Base-by-base conservation (phyloP, 768 basidiomycete species). In the Lyophyllum decastes region DNA sequence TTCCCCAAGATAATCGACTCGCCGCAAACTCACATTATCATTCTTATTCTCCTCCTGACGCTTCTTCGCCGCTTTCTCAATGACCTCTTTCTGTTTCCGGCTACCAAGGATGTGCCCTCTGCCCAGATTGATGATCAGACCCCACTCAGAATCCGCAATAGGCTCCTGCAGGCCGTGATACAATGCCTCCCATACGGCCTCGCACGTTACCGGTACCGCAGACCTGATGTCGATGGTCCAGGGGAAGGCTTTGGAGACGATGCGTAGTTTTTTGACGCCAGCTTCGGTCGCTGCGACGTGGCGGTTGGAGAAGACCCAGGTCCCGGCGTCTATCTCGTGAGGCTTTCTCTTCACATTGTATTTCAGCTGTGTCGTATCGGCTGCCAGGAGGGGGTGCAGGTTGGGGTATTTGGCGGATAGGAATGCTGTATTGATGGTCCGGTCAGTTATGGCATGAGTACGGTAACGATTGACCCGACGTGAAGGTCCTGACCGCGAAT, bases 131-230 rank as follows among this genome's bases (percentile, higher is more conserved):
- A 78, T 64, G 17, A 83, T 72, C 45, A 85, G 70, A 0, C 83
- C 86, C 87, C 88, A 90, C 63, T 90, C 89, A 2, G 86, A 86
- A 58, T 89, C 86, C 1, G 61, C 77, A 19, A 90, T 73, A 7
- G 76, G 78, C 49, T 81, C 72, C 49, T 88, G 83, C 24, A 90
- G 71, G 46, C 64, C 74, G 5, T 70, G 61, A 57, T 83, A 72
- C 21, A 90, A 38, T 2, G 77, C 82, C 27, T 82, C 79, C 75
- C 87, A 87, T 3, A 90, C 71, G n/a, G 76, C 74, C 47, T 77
- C 74, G 58, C 83, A 84, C 1, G 84, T 84, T 21, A 82, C 68
- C 46, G 72, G 72, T 12, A 55, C 61, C 11, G 68, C 69, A 10
- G 72, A 72, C 19, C 72, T 72, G 58, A 90, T 80, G n/a, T 87